Conservation (phyloP, 2,329 filamentous ascomycete species). For the Atkinsonella hypoxylon region DNA sequence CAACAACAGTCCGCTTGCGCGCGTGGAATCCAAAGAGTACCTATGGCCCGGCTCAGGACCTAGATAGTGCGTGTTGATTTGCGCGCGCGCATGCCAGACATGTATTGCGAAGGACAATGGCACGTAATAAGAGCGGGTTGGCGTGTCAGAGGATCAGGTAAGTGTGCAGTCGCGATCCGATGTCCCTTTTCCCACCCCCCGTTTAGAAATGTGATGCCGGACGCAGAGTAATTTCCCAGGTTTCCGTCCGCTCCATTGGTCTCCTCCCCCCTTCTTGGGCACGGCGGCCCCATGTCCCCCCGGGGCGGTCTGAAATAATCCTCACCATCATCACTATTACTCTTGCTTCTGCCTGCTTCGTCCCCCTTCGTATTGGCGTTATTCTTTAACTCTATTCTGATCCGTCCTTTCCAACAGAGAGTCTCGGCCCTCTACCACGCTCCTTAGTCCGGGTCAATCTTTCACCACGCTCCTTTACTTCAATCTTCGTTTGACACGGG, state of each 20-base stretch:
- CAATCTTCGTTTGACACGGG: conserved; percentile 15
- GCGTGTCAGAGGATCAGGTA: conserved; percentile 7
- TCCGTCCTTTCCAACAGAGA: conserved; percentile 40
- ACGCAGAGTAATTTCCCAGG: conserved; percentile 5
- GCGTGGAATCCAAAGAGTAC: too few relatives aligned
- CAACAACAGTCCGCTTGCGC: too few relatives aligned
- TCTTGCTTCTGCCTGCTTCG: conserved; percentile 7
- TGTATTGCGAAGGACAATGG: not conserved
- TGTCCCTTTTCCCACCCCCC: not conserved
- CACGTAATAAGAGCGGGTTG: not conserved
- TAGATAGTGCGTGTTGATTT: not conserved
- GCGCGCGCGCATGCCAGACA: conserved; percentile 3
- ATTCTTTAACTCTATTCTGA: conserved; percentile 16
- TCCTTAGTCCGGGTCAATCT: conserved; percentile 28
- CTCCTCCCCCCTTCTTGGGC: not conserved
- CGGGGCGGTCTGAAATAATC: not conserved
- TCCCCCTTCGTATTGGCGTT: conserved; percentile 12
- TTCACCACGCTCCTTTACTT: conserved; percentile 19
- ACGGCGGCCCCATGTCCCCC: not conserved
- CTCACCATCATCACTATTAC: not conserved
- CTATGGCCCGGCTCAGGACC: too few relatives aligned
- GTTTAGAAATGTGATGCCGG: not conserved
- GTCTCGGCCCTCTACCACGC: conserved; percentile 41
- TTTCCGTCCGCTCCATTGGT: not conserved
- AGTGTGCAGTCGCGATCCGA: not conserved